Evolutionary conservation across 2,329 filamentous ascomycete genomes (phyloP).

Genomic region (Clonostachys rhizophaga): DNA sequence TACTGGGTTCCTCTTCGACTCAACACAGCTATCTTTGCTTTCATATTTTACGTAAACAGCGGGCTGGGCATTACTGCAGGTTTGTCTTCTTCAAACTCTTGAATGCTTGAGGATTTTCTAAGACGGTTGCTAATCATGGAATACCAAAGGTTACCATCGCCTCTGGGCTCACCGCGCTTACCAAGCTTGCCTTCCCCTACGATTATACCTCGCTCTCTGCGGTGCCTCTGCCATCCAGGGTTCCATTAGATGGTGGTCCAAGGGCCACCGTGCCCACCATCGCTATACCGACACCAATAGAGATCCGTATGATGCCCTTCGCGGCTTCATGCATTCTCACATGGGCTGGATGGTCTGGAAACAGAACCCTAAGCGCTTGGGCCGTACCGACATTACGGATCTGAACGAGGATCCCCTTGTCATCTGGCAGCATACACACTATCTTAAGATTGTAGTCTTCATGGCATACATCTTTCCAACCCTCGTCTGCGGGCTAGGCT

Average conservation of each 20-base stretch:
- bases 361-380: slow-evolving; percentile 86
- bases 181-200: slow-evolving; percentile 70
- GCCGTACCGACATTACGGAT: slow-evolving; percentile 83
- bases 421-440: slow-evolving; percentile 84
- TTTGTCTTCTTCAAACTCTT: slow-evolving; percentile 27
- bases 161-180: slow-evolving; percentile 85
- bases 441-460: slow-evolving; percentile 71
- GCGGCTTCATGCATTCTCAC: slow-evolving; percentile 74
- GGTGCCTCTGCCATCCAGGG: slow-evolving; percentile 82
- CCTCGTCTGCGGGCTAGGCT: slow-evolving; percentile 70
- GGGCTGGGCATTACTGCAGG: slow-evolving; percentile 76
- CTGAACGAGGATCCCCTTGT: slow-evolving; percentile 83
- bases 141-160: slow-evolving; percentile 44
- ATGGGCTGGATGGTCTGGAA: slow-evolving; percentile 92
- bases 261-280: slow-evolving; percentile 83
- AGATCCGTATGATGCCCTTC: slow-evolving; percentile 87
- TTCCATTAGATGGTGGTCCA: slow-evolving; percentile 85
- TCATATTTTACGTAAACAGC: slow-evolving; percentile 80
- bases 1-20: slow-evolving; percentile 72
- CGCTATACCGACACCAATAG: slow-evolving; percentile 90
- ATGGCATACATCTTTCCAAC: slow-evolving; percentile 77
- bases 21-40: slow-evolving; percentile 69
- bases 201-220: slow-evolving; percentile 76
- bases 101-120: neutral
- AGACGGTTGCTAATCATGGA: slow-evolving; percentile 2